Percentiles rank a stretch among this genome's conserved stretches.
Conservation (phyloP, 495 filamentous ascomycete genomes). For the Penicillium taxi region DNA sequence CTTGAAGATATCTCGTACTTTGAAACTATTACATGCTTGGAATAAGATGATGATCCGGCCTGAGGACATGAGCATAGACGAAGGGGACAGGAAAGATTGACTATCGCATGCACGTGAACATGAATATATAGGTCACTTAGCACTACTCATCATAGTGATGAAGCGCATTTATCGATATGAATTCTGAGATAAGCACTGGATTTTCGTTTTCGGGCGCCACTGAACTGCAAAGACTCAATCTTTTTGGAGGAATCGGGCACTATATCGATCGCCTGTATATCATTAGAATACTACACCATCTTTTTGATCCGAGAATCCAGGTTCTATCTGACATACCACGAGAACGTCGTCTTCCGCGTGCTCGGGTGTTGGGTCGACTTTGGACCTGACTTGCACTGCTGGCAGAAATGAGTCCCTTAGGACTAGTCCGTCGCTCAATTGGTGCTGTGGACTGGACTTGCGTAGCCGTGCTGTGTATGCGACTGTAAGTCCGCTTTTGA, state of each 20-base stretch:
- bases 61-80: too few species aligned
- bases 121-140: too few species aligned
- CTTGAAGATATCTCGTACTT: constrained; percentile 1
- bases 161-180: too few species aligned
- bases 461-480: constrained; percentile 9
- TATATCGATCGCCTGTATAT: constrained; percentile 28
- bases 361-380: constrained; percentile 5
- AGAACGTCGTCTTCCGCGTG: constrained; percentile 17
- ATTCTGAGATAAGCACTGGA: too few species aligned
- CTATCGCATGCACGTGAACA: too few species aligned
- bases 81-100: too few species aligned
- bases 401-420: constrained; percentile 16
- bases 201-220: background rate
- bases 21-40: background rate
- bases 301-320: too few species aligned
- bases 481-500: constrained; percentile 22
- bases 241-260: constrained; percentile 25
- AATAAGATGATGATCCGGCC: background rate
- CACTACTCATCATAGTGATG: too few species aligned
- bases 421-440: constrained; percentile 10
- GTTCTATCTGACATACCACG: constrained; percentile 19
- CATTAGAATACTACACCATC: too few species aligned
- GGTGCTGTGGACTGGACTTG: constrained; percentile 3
- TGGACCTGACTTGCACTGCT: constrained; percentile 5
- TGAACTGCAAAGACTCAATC: constrained; percentile 1